Conservation (phyloP, 179 eudicot species). For the Gypsophila paniculata region DNA sequence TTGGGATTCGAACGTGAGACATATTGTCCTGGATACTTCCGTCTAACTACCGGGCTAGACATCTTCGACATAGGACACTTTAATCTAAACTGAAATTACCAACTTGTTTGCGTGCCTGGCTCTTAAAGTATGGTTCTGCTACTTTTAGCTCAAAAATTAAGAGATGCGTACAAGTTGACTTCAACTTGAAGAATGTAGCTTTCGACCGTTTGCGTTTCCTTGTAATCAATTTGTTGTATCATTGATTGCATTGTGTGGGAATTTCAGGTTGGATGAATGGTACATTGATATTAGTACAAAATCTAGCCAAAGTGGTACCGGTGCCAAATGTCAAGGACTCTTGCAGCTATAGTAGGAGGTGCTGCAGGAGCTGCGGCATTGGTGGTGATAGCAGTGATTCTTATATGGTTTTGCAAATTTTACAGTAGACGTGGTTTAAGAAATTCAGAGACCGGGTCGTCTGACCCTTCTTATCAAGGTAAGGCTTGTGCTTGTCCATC, state of each 20-base stretch:
- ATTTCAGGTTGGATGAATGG: slow-evolving; percentile 38
- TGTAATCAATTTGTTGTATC: neutral
- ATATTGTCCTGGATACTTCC: no score
- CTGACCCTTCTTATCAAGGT: slow-evolving; percentile 88
- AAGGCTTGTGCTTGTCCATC: neutral
- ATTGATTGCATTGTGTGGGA: slow-evolving; percentile 5
- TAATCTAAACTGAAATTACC: slow-evolving; percentile 2
- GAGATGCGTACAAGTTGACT: slow-evolving; percentile 1
- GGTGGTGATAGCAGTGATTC: slow-evolving; percentile 42
- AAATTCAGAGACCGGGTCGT: slow-evolving; percentile 91
- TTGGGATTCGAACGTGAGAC: no score
- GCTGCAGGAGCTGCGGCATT: slow-evolving; percentile 98
- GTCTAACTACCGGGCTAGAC: no score
- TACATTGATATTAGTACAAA: slow-evolving; percentile 22
- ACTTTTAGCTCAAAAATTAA: neutral
- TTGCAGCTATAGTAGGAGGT: slow-evolving; percentile 88
- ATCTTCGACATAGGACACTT: neutral
- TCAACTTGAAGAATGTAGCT: neutral
- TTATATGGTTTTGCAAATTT: slow-evolving; percentile 61
- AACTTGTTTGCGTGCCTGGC: slow-evolving; percentile 7
- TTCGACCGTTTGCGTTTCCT: neutral
- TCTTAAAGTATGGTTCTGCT: slow-evolving; percentile 21
- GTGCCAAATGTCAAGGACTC: slow-evolving; percentile 80
- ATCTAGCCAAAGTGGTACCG: slow-evolving; percentile 41
- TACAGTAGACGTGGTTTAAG: slow-evolving; percentile 51